phyloP scores from a whole-genome alignment of 2,329 filamentous ascomycete species.

The Blastomyces parvus region DNA sequence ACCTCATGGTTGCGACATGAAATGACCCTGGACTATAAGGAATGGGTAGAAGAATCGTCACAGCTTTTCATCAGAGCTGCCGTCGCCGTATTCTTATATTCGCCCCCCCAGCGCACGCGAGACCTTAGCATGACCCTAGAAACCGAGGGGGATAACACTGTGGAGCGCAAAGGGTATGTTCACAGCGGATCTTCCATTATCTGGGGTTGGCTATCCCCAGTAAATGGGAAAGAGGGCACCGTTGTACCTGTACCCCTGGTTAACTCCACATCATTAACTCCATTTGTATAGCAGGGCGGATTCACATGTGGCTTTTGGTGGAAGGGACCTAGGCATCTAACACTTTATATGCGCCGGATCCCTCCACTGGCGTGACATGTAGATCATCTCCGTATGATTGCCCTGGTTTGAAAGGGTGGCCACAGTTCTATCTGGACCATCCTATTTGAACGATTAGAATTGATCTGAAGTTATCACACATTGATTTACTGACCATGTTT shows the following conservation, averaged over 20 bases:
- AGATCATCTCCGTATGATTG: neutral
- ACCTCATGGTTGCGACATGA: constrained; percentile 27
- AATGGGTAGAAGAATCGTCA: neutral
- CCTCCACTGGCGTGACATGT: neutral
- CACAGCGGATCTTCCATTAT: neutral
- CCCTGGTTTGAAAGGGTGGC: neutral
- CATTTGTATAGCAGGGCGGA: neutral
- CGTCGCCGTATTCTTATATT: neutral
- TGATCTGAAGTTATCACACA: neutral
- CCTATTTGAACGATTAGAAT: neutral
- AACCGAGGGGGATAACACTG: neutral
- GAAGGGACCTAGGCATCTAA: neutral
- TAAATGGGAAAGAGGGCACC: neutral
- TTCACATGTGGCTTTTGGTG: neutral
- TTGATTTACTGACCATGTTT: neutral
- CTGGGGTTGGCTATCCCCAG: neutral
- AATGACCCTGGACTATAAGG: neutral
- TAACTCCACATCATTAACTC: neutral
- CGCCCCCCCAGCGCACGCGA: neutral
- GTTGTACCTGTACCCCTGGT: neutral
- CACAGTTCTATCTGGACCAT: neutral
- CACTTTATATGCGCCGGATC: neutral
- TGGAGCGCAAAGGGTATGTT: neutral
- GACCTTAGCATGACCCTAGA: neutral
- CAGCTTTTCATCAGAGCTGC: no score